Base-by-base conservation (phyloP, 2,329 filamentous ascomycete species). In the Incumbomyces lentus region DNA sequence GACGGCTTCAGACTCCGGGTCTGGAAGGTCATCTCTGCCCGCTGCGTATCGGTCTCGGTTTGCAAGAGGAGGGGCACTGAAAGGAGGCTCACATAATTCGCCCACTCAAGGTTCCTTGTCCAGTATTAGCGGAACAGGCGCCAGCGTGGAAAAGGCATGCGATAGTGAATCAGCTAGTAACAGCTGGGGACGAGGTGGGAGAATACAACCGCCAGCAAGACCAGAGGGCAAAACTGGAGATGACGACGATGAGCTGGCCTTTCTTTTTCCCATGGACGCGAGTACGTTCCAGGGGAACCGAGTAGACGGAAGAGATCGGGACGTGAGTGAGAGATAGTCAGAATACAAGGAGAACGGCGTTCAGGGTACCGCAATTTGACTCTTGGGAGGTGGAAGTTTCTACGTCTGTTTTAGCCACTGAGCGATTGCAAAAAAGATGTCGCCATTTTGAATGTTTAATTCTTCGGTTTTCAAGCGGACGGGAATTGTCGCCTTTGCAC, bases 241-340 rank as follows among this genome's bases (percentile, higher is more conserved):
- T 31, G 55, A 57, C 14, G 53, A 55, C 19, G 55, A 57, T n/a
- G 51, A 55, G 13, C 40, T 56, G 6, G 53, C 55, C 18, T 57
- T 57, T 47, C 49, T 53, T 7, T 55, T 57, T 50, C 22, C 22
- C 22, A 26, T 26, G 22, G 54, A 56, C 30, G 50, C 40, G 40
- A 57, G 55, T 40, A 35, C 36, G 6, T 44, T 44, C 42, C 10
- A 18, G 12, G 7, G 31, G n/a, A 43, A 43, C 17, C 31, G 30
- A 17, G 40, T 26, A 32, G 40, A 43, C 6, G 14, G 5, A 13
- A 43, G 33, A 33, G 22, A 26, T 8, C 22, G 22, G 22, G 22
- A 26, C 8, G 22, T 26, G 22, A 26, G 22, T 26, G 22, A 26
- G 22, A 26, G 22, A 8, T 26, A 26, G 8, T 26, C 22, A 26